Evolutionary conservation across 768 basidiomycete genomes (phyloP).

Genomic region (Pseudohyphozyma bogoriensis): DNA sequence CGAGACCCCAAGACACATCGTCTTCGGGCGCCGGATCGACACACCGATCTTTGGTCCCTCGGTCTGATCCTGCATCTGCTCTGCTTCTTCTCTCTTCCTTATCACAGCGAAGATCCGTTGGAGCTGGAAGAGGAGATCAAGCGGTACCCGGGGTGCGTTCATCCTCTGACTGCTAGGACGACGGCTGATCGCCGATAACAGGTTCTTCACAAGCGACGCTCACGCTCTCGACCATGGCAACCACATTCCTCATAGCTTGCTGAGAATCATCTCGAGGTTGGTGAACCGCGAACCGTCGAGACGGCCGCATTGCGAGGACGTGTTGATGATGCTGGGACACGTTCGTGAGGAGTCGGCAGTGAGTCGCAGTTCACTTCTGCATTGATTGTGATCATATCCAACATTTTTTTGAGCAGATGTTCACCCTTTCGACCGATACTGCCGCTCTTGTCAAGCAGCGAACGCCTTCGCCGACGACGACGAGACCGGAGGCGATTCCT

Average conservation of each 20-base stretch:
- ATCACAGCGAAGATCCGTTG: constrained; percentile 36
- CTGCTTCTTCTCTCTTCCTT: constrained; percentile 41
- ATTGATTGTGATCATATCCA: not conserved
- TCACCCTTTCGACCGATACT: not conserved
- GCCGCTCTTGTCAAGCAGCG: not conserved
- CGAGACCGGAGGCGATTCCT: not conserved
- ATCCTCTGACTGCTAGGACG: no score
- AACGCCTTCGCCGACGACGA: not conserved
- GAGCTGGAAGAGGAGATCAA: constrained; percentile 36
- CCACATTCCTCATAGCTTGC: constrained; percentile 17
- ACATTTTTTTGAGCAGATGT: not conserved
- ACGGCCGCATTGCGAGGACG: constrained; percentile 15
- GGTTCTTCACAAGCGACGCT: constrained; percentile 6
- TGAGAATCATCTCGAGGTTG: constrained; percentile 9
- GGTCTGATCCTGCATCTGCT: constrained; percentile 42
- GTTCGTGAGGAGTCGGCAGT: constrained; percentile 3
- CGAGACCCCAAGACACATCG: not conserved
- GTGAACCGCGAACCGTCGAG: constrained; percentile 7
- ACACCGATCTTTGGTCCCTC: constrained; percentile 40
- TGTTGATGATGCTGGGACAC: not conserved
- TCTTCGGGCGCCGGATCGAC: constrained; percentile 35
- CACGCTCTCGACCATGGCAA: constrained; percentile 1
- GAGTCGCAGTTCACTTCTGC: not conserved
- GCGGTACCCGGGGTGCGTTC: constrained; percentile 36
- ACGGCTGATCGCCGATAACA: not conserved